Evolutionary conservation across 768 basidiomycete genomes (phyloP).

Genomic region (Hirschioporus abietinus): DNA sequence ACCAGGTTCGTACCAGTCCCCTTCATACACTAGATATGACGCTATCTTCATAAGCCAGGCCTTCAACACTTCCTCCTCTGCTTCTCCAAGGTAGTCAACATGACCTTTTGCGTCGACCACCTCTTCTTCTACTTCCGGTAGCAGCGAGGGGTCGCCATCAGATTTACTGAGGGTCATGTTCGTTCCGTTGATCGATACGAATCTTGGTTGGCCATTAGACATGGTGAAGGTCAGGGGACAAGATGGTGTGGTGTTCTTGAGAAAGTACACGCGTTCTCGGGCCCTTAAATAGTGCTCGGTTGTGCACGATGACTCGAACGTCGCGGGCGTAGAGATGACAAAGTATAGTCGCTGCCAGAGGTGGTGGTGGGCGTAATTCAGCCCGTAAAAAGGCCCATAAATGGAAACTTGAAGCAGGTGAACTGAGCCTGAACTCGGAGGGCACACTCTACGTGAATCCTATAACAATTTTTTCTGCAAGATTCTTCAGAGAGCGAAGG

Average conservation of each 20-base stretch:
- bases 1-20: conserved; percentile 15
- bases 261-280: not conserved
- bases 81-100: conserved; percentile 17
- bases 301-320: not conserved
- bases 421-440: no score
- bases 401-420: no score
- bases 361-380: no score
- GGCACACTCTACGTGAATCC: no score
- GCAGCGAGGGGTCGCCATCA: not conserved
- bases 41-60: conserved; percentile 19
- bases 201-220: not conserved
- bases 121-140: not conserved
- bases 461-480: not conserved
- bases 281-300: not conserved
- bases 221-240: not conserved
- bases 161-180: not conserved
- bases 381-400: no score
- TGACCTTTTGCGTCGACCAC: not conserved
- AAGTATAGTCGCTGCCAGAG: not conserved
- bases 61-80: conserved; percentile 8
- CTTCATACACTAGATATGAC: conserved; percentile 11
- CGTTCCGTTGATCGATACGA: not conserved
- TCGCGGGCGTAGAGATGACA: not conserved
- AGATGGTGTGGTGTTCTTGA: not conserved
- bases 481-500: not conserved